phyloP scores from a whole-genome alignment of 192 early-diverging fungal species.

The Rhizophlyctis rosea region DNA sequence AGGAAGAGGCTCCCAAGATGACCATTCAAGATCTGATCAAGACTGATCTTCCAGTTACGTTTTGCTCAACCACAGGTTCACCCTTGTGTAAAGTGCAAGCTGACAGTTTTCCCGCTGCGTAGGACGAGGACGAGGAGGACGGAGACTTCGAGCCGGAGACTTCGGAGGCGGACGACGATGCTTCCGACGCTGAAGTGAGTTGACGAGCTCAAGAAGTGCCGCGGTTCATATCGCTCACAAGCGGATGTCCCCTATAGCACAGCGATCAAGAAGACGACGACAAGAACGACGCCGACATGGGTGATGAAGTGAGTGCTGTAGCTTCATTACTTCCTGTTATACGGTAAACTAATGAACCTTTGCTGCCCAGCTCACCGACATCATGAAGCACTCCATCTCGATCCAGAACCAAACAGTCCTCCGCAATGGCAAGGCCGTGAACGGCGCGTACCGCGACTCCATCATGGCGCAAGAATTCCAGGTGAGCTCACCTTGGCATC shows the following conservation, averaged over 20 bases:
- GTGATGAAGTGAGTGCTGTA: not conserved
- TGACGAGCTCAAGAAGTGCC: not conserved
- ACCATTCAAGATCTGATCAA: not conserved
- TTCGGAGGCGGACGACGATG: not conserved
- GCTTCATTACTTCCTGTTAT: not conserved
- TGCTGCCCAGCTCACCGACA: not conserved
- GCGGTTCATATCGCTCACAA: not conserved
- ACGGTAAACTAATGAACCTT: not conserved
- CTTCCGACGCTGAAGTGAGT: not conserved
- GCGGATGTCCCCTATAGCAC: not conserved
- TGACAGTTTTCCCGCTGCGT: not conserved
- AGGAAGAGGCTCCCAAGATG: not conserved
- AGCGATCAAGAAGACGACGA: not conserved
- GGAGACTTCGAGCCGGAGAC: not conserved
- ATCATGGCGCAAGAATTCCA: not conserved
- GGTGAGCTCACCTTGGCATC: not conserved
- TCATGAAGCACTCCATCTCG: not conserved
- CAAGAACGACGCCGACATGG: not conserved
- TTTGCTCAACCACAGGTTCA: not conserved
- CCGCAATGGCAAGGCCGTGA: not conserved
- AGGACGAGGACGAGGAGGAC: not conserved
- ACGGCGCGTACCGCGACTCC: not conserved
- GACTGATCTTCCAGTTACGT: not conserved
- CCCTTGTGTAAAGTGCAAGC: no score
- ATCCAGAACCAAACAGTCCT: not conserved